phyloP scores from a whole-genome alignment of 1,139 yeast genomes.

The Tardiomyces depauwii region DNA sequence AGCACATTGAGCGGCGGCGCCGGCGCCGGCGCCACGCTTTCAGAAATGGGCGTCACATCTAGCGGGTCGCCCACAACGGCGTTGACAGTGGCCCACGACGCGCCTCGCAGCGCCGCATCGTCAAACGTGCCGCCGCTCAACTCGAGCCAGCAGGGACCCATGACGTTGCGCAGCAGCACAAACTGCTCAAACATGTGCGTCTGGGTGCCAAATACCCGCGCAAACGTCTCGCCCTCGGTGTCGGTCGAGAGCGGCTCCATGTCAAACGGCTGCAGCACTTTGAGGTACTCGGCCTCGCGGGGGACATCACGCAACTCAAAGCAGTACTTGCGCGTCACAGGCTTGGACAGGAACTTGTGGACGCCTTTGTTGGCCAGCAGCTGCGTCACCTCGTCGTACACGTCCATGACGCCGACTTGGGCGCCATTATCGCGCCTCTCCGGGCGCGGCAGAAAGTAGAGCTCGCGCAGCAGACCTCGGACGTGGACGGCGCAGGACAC shows the following conservation, averaged over 20 bases:
- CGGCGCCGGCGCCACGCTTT: slow-evolving; percentile 23
- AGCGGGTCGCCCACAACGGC: slow-evolving; percentile 45
- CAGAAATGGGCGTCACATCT: slow-evolving; percentile 33
- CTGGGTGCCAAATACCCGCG: slow-evolving; percentile 70
- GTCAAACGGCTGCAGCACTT: slow-evolving; percentile 60
- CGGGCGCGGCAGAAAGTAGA: slow-evolving; percentile 58
- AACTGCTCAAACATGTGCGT: slow-evolving; percentile 74
- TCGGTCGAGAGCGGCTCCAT: slow-evolving; percentile 48
- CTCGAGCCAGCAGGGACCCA: slow-evolving; percentile 98
- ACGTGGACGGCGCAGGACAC: slow-evolving; percentile 76
- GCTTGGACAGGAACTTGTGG: slow-evolving; percentile 53
- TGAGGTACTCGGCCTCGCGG: slow-evolving; percentile 66
- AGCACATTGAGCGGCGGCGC: slow-evolving; percentile 61
- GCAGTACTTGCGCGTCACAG: slow-evolving; percentile 71
- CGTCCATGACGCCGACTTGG: slow-evolving; percentile 42
- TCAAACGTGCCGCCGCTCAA: slow-evolving; percentile 51
- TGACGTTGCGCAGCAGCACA: slow-evolving; percentile 67
- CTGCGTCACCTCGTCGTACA: slow-evolving; percentile 65
- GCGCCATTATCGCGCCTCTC: slow-evolving; percentile 1
- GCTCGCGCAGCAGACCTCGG: slow-evolving; percentile 56
- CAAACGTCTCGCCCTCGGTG: slow-evolving; percentile 64
- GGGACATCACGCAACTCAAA: slow-evolving; percentile 81
- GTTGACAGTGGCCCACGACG: slow-evolving; percentile 78
- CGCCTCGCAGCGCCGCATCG: slow-evolving; percentile 40
- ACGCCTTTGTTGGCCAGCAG: slow-evolving; percentile 55